phyloP scores from a whole-genome alignment of 306 rosid species.

The Fagus crenata region DNA sequence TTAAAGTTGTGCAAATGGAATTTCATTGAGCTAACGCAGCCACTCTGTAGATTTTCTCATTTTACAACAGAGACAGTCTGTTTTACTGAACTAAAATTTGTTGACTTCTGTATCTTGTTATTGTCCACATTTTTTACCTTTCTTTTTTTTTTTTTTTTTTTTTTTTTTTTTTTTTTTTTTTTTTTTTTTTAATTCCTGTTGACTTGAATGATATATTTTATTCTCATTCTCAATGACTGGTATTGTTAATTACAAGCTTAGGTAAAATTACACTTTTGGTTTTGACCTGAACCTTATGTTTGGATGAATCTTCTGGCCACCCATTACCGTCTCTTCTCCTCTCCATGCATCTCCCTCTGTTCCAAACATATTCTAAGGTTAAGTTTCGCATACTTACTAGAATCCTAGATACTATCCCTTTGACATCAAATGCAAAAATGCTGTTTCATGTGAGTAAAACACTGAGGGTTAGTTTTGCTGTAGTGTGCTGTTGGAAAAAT shows the following conservation, averaged over 20 bases:
- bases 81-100: neutral
- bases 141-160: neutral
- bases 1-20: neutral
- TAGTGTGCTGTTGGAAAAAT: too few species aligned
- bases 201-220: neutral
- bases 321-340: too few species aligned
- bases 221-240: neutral
- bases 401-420: too few species aligned
- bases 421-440: too few species aligned
- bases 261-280: neutral
- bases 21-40: neutral
- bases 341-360: too few species aligned
- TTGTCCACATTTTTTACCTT: neutral
- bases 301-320: too few species aligned
- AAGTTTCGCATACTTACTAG: neutral
- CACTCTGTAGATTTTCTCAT: neutral
- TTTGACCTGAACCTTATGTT: neutral
- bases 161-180: neutral
- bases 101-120: neutral
- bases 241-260: neutral
- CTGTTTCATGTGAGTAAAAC: too few species aligned
- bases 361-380: neutral
- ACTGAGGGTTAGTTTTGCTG: too few species aligned
- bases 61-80: neutral
- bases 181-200: neutral